A percentile compares a stretch with the other conserved stretches of the same genome.
These are phyloP conservation scores for Hansenula anomala DNA, from an alignment of 1,139 yeast species.

Conservation along the genomic window DNA sequence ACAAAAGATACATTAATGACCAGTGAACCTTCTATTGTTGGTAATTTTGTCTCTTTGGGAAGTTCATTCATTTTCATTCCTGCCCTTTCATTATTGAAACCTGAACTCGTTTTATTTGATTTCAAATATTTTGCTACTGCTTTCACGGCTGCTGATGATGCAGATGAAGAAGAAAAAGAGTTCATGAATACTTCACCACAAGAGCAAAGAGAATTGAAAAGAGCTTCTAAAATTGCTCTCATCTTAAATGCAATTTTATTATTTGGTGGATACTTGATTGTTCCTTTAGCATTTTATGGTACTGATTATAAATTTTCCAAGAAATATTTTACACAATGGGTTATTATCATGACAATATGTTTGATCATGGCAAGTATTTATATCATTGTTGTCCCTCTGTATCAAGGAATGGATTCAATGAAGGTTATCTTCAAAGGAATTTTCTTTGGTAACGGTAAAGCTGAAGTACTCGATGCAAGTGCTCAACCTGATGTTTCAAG, in stretches of 20 bases:
- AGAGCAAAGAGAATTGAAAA: slow-evolving; percentile 23
- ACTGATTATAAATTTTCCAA: slow-evolving; percentile 29
- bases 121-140: slow-evolving; percentile 19
- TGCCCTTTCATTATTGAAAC: slow-evolving; percentile 27
- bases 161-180: slow-evolving; percentile 27
- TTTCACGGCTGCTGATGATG: slow-evolving; percentile 31
- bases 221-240: slow-evolving; percentile 24
- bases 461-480: background rate
- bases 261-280: slow-evolving; percentile 27
- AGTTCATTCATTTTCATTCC: slow-evolving; percentile 25
- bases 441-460: background rate
- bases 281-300: slow-evolving; percentile 29
- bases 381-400: slow-evolving; percentile 34
- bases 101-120: slow-evolving; percentile 23
- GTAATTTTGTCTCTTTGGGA: slow-evolving; percentile 30
- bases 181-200: slow-evolving; percentile 23
- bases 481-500: background rate
- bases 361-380: slow-evolving; percentile 28
- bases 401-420: slow-evolving; percentile 22
- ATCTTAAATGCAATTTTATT: slow-evolving; percentile 24
- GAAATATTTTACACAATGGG: slow-evolving; percentile 28
- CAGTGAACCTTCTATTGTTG: slow-evolving; percentile 30
- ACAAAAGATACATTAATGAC: slow-evolving; percentile 26
- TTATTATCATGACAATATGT: slow-evolving; percentile 31
- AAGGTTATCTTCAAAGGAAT: background rate